Evolutionary conservation across 257 asterid genomes (phyloP), one percentile per base, ranked within the genome.

Genomic region (Fraxinus cuspidata): DNA sequence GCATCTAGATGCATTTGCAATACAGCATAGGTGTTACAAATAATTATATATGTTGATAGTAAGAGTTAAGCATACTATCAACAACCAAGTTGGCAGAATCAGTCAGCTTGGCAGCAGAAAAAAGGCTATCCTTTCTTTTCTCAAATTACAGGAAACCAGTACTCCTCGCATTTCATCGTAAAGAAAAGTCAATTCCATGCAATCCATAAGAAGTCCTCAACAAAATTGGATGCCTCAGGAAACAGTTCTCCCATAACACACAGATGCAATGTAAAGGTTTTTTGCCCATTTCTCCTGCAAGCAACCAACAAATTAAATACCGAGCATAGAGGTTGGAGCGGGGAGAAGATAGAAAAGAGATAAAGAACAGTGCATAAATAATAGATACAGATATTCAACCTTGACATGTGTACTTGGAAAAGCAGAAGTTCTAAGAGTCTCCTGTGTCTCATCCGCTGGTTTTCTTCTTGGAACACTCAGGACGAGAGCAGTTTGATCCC

Each of bases 271-370:
- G 85, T 92, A 92, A 78, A 92, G 94, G 80, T 92, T 92, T 77
- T 92, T 92, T 0, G 88, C 89, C 97, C 97, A 92, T 83, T 90
- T 92, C 77, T 92, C 97, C 97, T 92, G 92, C 82, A 83, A 64
- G 16, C 29, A 77, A 53, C 38, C 19, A 76, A 29, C 8, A 63
- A 63, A 42, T 60, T 64, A 25, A 27, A 27, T 58, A 21, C 66
- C 76, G 64, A 63, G 29, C 1, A 11, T 12, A 12, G 67, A 29
- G 29, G 12, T 31, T 5, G 31, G 72, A 7, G n/a, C 12, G 25
- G 42, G 40, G 60, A 9, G 21, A 1, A n/a, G 4, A 27, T 65
- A 27, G 11, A 29, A 47, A 44, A 16, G 35, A 25, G 40, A 32
- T 19, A 75, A 21, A 11, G 2, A 29, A 9, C 56, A 16, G 23